Base-by-base conservation (phyloP, 2,329 filamentous ascomycete species). In the Emericellopsis atlantica region DNA sequence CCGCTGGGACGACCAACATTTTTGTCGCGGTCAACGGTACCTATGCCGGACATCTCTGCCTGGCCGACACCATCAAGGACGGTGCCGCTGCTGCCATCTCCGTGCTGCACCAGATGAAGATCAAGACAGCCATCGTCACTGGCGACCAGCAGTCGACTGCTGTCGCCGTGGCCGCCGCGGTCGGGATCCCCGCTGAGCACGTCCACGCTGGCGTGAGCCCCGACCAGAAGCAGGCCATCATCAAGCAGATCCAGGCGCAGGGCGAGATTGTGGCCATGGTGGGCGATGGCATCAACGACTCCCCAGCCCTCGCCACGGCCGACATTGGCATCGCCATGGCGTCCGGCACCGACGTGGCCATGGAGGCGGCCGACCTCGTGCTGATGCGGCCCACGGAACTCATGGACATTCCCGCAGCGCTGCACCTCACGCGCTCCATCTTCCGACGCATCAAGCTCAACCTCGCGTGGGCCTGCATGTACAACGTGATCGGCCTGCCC, bases 271-370 rank as follows among this genome's bases (percentile, higher is more conserved):
- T 96, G 22, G 92, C 86, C 49, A 98, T 98, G 92, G 89, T 96
- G 12, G 89, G 92, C 40, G 92, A 98, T 59, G 92, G 92, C 34
- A 95, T 98, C 72, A 98, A 98, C 61, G 92, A 98, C 65, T 95
- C 88, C 0, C 92, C 92, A 0, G 92, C 92, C 1, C 76, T 98
- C 10, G 92, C 88, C 1, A 94, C 88, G 1, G 89, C 92, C 10
- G 81, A 94, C 50, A 79, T 96, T 23, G 92, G 92, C 47, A 95
- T 98, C 49, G 89, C 89, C 43, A 86, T 98, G 61, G 76, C 86
- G 5, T 88, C 81, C 7, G 92, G 92, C 43, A 96, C 92, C 0
- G 92, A 96, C 56, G 90, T 98, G 2, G 92, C 92, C 39, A 94
- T 98, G 79, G 92, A 96, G 64, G 92, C 92, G 1, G 92, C 92